phyloP scores from a whole-genome alignment of 1,284 basidiomycete genomes.

The Pseudozyma sp. region DNA sequence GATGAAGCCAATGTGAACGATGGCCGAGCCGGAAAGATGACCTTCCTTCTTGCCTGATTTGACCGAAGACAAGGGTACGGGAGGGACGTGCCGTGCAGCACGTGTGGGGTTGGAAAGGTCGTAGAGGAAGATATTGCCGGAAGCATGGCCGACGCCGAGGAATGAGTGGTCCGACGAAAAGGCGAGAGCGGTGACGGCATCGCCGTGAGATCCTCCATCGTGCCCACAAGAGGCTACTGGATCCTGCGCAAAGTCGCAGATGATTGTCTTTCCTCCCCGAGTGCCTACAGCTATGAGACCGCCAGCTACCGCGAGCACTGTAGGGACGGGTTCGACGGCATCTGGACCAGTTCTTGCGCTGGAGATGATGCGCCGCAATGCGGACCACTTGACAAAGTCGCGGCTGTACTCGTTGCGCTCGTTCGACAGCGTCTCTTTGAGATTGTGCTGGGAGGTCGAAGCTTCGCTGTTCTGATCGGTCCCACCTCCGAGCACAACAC shows the following conservation, averaged over 20 bases:
- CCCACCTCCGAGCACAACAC: conserved; percentile 13
- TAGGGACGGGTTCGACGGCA: conserved; percentile 76
- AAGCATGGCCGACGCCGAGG: conserved; percentile 86
- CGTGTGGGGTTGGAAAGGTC: conserved; percentile 78
- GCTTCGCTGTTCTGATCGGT: conserved; percentile 1
- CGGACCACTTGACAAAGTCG: conserved; percentile 82
- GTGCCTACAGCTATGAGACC: conserved; percentile 92
- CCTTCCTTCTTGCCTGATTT: conserved; percentile 89
- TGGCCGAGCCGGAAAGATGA: conserved; percentile 85
- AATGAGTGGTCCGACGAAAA: conserved; percentile 94
- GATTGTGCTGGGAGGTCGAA: background rate
- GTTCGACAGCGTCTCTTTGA: conserved; percentile 37
- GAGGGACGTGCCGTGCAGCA: conserved; percentile 77
- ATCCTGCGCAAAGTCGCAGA: conserved; percentile 88
- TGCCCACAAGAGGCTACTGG: conserved; percentile 49
- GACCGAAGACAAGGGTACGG: conserved; percentile 77
- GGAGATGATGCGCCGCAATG: conserved; percentile 76
- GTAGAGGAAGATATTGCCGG: conserved; percentile 87
- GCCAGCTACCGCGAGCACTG: conserved; percentile 80
- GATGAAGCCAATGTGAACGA: conserved; percentile 89
- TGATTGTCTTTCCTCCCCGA: conserved; percentile 79
- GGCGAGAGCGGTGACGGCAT: conserved; percentile 88
- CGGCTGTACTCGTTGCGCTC: conserved; percentile 69
- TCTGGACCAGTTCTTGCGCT: conserved; percentile 73
- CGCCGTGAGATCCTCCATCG: conserved; percentile 33